Evolutionary conservation across 2,329 filamentous ascomycete species (phyloP), one percentile per base, ranked within the genome.

Genomic region (Monosporascus cannonballus): DNA sequence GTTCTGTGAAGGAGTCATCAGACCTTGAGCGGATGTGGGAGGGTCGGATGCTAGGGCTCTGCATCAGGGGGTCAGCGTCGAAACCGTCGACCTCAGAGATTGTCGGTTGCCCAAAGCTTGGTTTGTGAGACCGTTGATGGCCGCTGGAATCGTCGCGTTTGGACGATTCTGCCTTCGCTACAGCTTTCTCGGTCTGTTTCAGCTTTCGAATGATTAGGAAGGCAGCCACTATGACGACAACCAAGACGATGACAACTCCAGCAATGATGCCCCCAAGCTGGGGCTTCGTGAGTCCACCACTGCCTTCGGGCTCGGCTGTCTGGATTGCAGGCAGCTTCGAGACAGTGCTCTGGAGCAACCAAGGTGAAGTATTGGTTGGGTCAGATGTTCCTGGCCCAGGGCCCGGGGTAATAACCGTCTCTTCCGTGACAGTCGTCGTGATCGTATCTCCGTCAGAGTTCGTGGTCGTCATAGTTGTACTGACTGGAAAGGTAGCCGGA

Each of bases 211-310:
- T 69, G 47, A 83, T 73, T 48, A 80, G 65, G 54, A 71, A 76
- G 2, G 78, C 69, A 0, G 72, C 72, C 2, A 72, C 66, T 6
- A 83, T 39, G 11, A 82, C 69, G 25, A 76, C 67, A 1, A 79
- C 51, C 2, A 84, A 66, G 11, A 83, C 61, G 0, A 69, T 71
- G 3, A 78, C 67, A 14, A 74, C 75, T 1, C 77, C 80, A 2
- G 73, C 76, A 36, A 83, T 71, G 22, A 83, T 80, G 2, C 80
- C 81, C 3, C 75, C 79, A 2, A 84, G 66, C 25, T 75, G 69
- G 1, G 64, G 70, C 0, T 59, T 64, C 6, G 72, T 71, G 22
- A 79, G 65, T 14, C 70, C 67, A 22, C 65, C 58, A 34, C 37
- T 61, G 18, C 56, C 56, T 9, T 59, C 39, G 17, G 60, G 57